phyloP scores from a whole-genome alignment of 176 grass and related monocot genomes.

The Juncus inflexus region DNA sequence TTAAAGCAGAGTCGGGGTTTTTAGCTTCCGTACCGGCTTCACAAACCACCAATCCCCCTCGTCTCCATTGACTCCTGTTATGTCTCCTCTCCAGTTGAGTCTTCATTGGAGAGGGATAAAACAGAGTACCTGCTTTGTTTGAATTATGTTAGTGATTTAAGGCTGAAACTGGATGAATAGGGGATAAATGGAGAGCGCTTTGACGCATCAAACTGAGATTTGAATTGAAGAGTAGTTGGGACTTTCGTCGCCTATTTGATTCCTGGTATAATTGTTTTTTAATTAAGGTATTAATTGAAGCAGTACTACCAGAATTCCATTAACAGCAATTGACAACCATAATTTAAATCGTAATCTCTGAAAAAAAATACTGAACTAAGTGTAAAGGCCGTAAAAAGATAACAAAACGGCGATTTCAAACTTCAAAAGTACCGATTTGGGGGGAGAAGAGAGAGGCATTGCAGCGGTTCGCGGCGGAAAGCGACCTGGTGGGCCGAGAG shows the following conservation, averaged over 20 bases:
- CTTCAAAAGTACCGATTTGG: conserved; percentile 10
- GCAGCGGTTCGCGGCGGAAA: conserved; percentile 12
- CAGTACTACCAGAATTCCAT: background rate
- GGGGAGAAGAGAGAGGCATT: conserved; percentile 23
- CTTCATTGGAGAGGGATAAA: background rate
- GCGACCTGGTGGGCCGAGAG: conserved; percentile 5
- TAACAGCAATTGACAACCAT: background rate
- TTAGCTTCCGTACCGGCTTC: conserved; percentile 29
- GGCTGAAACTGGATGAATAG: background rate
- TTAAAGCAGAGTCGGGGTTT: conserved; percentile 39
- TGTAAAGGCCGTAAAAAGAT: background rate
- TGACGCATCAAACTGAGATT: conserved; percentile 1
- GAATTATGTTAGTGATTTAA: too few species aligned
- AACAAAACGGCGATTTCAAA: background rate
- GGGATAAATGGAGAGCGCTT: background rate
- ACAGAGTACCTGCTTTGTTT: conserved; percentile 7
- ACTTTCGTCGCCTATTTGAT: background rate
- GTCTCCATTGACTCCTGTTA: conserved; percentile 6
- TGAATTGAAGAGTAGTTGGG: background rate
- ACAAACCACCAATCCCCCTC: conserved; percentile 31
- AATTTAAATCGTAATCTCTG: background rate
- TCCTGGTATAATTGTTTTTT: background rate
- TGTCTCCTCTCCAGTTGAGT: background rate
- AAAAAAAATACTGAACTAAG: background rate
- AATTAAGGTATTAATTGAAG: too few species aligned